phyloP scores from a whole-genome alignment of 768 basidiomycete genomes.

The Trametes maxima region DNA sequence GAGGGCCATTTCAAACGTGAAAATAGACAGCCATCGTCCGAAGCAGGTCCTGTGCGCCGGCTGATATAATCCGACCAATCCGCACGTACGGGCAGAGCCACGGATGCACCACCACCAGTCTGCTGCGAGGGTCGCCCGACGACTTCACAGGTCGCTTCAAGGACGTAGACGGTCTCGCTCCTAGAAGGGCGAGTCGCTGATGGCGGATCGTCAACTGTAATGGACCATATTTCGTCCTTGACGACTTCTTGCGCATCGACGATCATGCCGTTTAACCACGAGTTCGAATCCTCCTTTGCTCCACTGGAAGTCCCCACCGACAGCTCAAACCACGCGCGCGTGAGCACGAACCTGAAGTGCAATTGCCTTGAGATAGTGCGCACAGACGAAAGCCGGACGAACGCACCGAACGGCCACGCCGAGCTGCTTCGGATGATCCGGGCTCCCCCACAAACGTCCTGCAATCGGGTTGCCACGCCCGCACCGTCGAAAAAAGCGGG shows the following conservation, averaged over 20 bases:
- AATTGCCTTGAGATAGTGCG: neutral
- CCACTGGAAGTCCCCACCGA: constrained; percentile 45
- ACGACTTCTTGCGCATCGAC: constrained; percentile 55
- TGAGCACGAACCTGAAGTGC: constrained; percentile 58
- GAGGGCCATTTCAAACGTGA: constrained; percentile 64
- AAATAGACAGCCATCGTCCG: constrained; percentile 31
- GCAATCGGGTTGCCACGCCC: constrained; percentile 40
- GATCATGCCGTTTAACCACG: constrained; percentile 43
- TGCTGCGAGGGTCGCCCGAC: constrained; percentile 45
- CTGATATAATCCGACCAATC: constrained; percentile 71
- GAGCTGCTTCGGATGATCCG: constrained; percentile 60
- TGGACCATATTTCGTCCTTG: constrained; percentile 59
- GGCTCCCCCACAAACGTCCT: constrained; percentile 56
- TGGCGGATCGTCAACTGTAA: constrained; percentile 37
- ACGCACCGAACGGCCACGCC: constrained; percentile 57
- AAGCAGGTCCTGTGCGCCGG: constrained; percentile 17
- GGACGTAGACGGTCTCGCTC: constrained; percentile 50
- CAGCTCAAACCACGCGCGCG: constrained; percentile 62
- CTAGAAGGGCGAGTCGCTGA: constrained; percentile 22
- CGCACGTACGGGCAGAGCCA: constrained; percentile 40
- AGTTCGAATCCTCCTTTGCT: constrained; percentile 32
- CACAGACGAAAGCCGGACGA: neutral
- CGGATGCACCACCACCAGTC: neutral
- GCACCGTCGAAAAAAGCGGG: constrained; percentile 33
- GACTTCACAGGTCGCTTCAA: constrained; percentile 76